Base-by-base conservation (phyloP, 306 rosid species). In the Acacia acuminata region DNA sequence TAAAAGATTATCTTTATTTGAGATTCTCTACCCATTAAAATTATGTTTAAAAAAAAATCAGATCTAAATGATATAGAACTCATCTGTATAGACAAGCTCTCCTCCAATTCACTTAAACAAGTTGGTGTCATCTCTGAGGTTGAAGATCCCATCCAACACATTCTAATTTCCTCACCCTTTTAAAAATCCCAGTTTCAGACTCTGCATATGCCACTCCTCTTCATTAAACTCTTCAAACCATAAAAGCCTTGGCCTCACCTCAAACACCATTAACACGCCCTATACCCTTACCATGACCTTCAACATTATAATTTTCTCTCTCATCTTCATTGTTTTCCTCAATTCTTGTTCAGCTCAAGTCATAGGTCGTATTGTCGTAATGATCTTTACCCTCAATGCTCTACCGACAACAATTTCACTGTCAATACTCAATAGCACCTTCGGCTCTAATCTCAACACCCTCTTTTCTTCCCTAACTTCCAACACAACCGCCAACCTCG, bases 381-480 rank as follows among this genome's bases (percentile, higher is more conserved):
- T 17, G 61, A 53, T 24, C 7, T 60, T n/a, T 22, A 60, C 66
- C 66, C 32, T 24, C 30, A 3, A 5, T 61, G 36, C 36, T 61
- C 67, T 4, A 61, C 36, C 36, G 11, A 5, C 71, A 34, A 44
- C 6, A 2, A 2, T n/a, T 84, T 83, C 60, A n/a, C 81, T 11
- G 27, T 0, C 60, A 47, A 58, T 34, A 3, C n/a, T n/a, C n/a
- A n/a, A n/a, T n/a, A n/a, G 2, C 25, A 4, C 36, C 67, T 61
- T 61, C 36, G 12, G 25, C 15, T 24, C 34, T 12, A 75, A 75
- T 60, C 67, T 24, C 56, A 65, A 13, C 1, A 45, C 70, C 47
- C 86, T 61, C 16, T 25, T 61, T 24, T 24, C 36, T 32, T 73
- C 64, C 16, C 55, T 83, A 55, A 24, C 83, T 55, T 83, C 83